A percentile compares a stretch with the other conserved stretches of the same genome.
phyloP scores from a whole-genome alignment of 1,139 yeast species.

The Nematodospora anomalae region DNA sequence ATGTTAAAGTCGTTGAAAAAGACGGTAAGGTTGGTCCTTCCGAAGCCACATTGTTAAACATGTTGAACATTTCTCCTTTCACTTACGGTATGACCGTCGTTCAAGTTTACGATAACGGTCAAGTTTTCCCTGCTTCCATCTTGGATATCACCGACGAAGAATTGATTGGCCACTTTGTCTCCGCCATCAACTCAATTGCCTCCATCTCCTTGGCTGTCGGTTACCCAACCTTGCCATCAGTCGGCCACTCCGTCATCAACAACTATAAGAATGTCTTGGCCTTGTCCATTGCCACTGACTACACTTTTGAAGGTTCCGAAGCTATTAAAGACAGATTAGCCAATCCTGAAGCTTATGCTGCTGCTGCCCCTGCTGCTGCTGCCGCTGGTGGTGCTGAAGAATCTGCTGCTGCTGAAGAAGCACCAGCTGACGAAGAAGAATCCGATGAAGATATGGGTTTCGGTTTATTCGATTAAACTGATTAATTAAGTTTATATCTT shows the following conservation, averaged over 20 bases:
- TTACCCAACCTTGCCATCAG: slow-evolving; percentile 99
- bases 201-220: slow-evolving; percentile 95
- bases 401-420: slow-evolving; percentile 59
- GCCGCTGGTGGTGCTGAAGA: slow-evolving; percentile 84
- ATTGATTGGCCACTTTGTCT: slow-evolving; percentile 86
- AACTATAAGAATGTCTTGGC: slow-evolving; percentile 99
- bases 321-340: slow-evolving; percentile 96
- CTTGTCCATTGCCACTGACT: slow-evolving; percentile 96
- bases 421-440: slow-evolving; percentile 71
- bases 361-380: slow-evolving; percentile 95
- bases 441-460: slow-evolving; percentile 91
- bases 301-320: slow-evolving; percentile 99
- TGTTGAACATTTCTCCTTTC: slow-evolving; percentile 99
- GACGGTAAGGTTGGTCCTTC: slow-evolving; percentile 96
- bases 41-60: slow-evolving; percentile 97
- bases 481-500: slow-evolving; percentile 8
- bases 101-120: slow-evolving; percentile 98
- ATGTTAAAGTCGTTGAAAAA: slow-evolving; percentile 90
- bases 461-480: slow-evolving; percentile 94
- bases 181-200: slow-evolving; percentile 93
- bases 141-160: slow-evolving; percentile 98
- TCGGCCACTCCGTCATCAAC: slow-evolving; percentile 98
- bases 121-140: slow-evolving; percentile 94
- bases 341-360: slow-evolving; percentile 90
- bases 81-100: slow-evolving; percentile 96